Conservation (phyloP, 2,329 filamentous ascomycete species). For the Trichoderma polysporum region DNA sequence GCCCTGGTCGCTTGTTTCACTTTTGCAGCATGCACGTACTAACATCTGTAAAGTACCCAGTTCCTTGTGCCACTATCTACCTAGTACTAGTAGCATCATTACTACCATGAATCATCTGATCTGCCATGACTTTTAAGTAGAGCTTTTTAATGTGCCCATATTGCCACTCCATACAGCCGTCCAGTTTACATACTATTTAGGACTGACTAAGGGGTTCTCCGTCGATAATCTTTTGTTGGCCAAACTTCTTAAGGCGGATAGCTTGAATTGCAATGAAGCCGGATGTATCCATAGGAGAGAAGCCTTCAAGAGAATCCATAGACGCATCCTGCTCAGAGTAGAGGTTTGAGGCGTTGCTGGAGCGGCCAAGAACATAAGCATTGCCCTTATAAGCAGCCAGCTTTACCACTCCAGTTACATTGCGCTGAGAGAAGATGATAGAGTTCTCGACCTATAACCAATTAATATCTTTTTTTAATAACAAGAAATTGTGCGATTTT, state of each 20-base stretch:
- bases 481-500: too few relatives aligned
- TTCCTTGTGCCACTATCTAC: too few relatives aligned
- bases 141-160: not conserved
- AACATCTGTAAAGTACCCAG: too few relatives aligned
- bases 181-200: not conserved
- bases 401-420: slow-evolving; percentile 37
- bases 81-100: not conserved
- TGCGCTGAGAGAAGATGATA: slow-evolving; percentile 59
- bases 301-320: slow-evolving; percentile 51
- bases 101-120: not conserved
- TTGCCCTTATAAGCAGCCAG: slow-evolving; percentile 47
- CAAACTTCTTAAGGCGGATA: not conserved
- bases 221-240: not conserved
- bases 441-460: slow-evolving; percentile 33
- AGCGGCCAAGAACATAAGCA: slow-evolving; percentile 47
- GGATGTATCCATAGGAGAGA: slow-evolving; percentile 60
- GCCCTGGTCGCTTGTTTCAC: not conserved
- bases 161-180: not conserved
- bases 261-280: slow-evolving; percentile 53
- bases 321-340: slow-evolving; percentile 50
- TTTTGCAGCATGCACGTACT: not conserved
- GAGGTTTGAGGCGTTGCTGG: slow-evolving; percentile 47
- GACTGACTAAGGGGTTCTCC: not conserved
- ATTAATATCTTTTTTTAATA: not conserved
- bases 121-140: not conserved